Conservation (phyloP, 371 early-diverging fungal genomes). For the Globomyces sp. region DNA sequence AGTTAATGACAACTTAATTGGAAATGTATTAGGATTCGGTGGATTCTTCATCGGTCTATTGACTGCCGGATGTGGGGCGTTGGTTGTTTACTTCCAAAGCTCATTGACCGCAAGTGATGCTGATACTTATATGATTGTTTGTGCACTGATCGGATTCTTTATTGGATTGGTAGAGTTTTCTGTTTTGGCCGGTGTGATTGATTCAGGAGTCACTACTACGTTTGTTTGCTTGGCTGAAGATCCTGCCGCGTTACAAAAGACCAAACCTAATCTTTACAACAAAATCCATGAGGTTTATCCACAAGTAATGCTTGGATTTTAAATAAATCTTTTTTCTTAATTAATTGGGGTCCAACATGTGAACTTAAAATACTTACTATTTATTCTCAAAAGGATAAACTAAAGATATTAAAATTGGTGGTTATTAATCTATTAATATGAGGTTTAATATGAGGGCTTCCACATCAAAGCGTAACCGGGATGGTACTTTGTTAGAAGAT, state of each 20-base stretch:
- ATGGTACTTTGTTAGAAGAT: too few relatives aligned
- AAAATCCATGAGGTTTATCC: conserved; percentile 19
- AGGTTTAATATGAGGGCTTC: too few relatives aligned
- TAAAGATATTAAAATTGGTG: too few relatives aligned
- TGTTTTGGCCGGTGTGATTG: conserved; percentile 18
- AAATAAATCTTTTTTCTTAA: neutral
- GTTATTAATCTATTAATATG: too few relatives aligned
- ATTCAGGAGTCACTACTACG: conserved; percentile 26
- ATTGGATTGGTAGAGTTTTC: conserved; percentile 23
- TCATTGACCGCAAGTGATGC: neutral
- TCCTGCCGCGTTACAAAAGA: conserved; percentile 17
- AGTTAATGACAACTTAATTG: conserved; percentile 87
- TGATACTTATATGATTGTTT: conserved; percentile 12
- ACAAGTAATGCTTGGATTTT: conserved; percentile 15
- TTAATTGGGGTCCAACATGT: neutral
- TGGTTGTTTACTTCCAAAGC: neutral
- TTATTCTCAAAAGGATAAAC: too few relatives aligned
- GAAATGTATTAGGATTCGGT: conserved; percentile 52
- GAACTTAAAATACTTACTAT: neutral
- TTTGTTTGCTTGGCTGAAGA: conserved; percentile 27
- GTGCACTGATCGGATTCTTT: conserved; percentile 19
- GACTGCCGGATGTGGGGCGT: conserved; percentile 17
- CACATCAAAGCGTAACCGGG: too few relatives aligned
- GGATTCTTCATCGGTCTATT: conserved; percentile 32
- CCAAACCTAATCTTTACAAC: conserved; percentile 20